Conservation (phyloP, 805 yeast genomes). For the Candida gorgasii region DNA sequence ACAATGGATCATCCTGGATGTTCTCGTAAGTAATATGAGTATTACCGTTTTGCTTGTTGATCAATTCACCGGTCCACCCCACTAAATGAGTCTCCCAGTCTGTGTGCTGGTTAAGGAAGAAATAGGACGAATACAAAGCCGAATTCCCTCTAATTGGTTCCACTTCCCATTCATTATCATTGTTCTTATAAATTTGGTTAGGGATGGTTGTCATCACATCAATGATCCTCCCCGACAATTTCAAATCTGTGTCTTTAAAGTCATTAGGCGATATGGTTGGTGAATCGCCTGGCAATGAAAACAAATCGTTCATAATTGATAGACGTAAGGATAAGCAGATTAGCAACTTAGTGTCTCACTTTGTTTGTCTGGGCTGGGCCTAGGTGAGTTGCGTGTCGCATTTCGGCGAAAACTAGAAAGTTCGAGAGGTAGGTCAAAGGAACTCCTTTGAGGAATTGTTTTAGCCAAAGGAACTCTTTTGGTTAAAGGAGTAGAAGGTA, state of each 20-base stretch:
- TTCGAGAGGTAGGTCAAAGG: neutral
- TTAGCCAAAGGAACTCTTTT: no score
- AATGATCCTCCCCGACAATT: conserved; percentile 65
- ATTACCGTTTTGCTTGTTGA: conserved; percentile 26
- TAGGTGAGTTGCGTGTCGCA: conserved; percentile 3
- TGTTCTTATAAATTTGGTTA: conserved; percentile 47
- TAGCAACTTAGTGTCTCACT: conserved; percentile 3
- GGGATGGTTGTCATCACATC: conserved; percentile 71
- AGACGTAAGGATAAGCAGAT: no score
- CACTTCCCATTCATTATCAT: conserved; percentile 53
- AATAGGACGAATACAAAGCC: conserved; percentile 76
- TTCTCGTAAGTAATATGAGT: conserved; percentile 25
- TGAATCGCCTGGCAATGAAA: conserved; percentile 22
- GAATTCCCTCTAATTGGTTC: conserved; percentile 77
- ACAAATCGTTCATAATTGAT: conserved; percentile 14
- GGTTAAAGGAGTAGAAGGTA: no score
- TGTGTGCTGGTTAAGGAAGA: conserved; percentile 60
- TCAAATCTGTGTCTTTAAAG: conserved; percentile 18
- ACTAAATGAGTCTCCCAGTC: conserved; percentile 87
- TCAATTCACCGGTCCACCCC: conserved; percentile 95
- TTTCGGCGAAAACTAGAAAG: neutral
- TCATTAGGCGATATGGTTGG: conserved; percentile 30
- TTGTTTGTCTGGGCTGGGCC: no score
- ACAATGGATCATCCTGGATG: conserved; percentile 60
- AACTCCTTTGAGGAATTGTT: no score